phyloP scores from a whole-genome alignment of 2,329 filamentous ascomycete species.

The Achaetomium macrosporum region DNA sequence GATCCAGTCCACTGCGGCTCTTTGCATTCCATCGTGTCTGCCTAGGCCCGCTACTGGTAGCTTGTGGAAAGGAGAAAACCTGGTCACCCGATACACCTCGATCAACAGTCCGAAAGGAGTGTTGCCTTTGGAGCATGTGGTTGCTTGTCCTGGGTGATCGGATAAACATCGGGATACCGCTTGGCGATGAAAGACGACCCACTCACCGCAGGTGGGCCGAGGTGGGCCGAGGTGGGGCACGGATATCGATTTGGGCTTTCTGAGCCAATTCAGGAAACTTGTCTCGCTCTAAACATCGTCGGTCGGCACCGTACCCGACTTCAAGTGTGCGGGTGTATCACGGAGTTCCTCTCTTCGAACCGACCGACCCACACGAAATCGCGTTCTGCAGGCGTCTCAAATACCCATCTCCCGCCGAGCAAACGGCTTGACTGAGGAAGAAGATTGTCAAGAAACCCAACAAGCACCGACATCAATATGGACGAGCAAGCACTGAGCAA shows the following conservation, averaged over 20 bases:
- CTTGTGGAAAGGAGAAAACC: too few species aligned
- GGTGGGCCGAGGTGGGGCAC: not conserved
- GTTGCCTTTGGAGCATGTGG: too few species aligned
- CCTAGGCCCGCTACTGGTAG: too few species aligned
- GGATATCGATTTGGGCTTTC: not conserved
- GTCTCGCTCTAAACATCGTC: not conserved
- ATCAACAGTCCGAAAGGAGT: too few species aligned
- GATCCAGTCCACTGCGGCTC: too few species aligned
- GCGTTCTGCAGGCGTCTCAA: too few species aligned
- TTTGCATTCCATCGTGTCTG: too few species aligned
- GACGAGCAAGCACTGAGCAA: slow-evolving; percentile 75
- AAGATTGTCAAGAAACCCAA: not conserved
- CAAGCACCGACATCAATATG: slow-evolving; percentile 43
- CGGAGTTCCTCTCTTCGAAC: too few species aligned
- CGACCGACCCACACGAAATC: too few species aligned
- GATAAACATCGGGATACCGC: not conserved
- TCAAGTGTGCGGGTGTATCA: too few species aligned
- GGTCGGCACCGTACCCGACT: not conserved
- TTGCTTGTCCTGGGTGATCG: too few species aligned
- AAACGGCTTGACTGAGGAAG: not conserved
- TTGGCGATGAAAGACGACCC: not conserved
- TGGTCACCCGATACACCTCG: too few species aligned
- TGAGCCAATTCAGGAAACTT: not conserved
- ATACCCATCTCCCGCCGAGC: not conserved
- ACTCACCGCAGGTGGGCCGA: not conserved